These are phyloP conservation scores for Bacterosira constricta DNA, from an alignment of 108 stramenopile genomes.

Conservation along the genomic window DNA sequence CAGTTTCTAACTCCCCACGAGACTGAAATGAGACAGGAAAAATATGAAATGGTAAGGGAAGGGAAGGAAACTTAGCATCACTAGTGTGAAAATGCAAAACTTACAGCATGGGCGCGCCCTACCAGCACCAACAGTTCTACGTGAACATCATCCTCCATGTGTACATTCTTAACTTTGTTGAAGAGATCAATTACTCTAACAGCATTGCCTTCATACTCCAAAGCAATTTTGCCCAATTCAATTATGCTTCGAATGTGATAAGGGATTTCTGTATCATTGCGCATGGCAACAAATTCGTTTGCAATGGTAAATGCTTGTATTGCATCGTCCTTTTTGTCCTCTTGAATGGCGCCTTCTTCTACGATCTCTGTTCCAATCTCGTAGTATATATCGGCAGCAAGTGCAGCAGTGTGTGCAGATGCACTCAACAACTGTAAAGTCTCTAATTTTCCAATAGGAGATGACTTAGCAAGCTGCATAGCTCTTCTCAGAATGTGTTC, in stretches of 20 bases:
- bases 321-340: conserved; percentile 26
- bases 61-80: not conserved
- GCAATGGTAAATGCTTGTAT: conserved; percentile 34
- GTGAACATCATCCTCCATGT: conserved; percentile 42
- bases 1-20: conserved; percentile 32
- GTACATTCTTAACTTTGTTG: conserved; percentile 28
- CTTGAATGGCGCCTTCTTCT: conserved; percentile 19
- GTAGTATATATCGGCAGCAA: conserved; percentile 50
- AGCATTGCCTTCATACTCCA: conserved; percentile 30
- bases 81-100: not conserved
- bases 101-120: conserved; percentile 27
- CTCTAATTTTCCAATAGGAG: conserved; percentile 28
- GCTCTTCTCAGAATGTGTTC: conserved; percentile 52
- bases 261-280: conserved; percentile 42
- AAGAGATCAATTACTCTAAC: conserved; percentile 28
- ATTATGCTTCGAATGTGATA: conserved; percentile 41
- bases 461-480: conserved; percentile 36
- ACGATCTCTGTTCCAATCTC: conserved; percentile 47
- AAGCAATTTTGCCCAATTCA: conserved; percentile 38
- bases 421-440: conserved; percentile 21
- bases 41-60: not conserved
- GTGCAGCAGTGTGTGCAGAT: conserved; percentile 42
- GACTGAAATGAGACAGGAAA: not conserved
- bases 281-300: conserved; percentile 37
- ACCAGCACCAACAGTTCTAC: conserved; percentile 34